Evolutionary conservation across 306 rosid species (phyloP).

Genomic region (Nissolia schottii): DNA sequence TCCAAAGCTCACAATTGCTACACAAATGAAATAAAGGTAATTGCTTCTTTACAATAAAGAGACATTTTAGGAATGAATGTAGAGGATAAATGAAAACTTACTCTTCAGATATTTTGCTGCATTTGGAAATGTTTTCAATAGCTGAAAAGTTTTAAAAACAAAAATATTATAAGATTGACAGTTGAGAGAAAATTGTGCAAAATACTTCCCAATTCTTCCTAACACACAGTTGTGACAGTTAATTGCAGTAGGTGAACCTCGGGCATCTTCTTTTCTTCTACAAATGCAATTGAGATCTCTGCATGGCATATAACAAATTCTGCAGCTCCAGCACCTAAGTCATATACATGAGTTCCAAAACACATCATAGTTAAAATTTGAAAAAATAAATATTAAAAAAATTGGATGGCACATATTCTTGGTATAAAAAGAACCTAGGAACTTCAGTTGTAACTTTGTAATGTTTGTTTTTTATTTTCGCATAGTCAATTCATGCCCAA

Average conservation of each 20-base stretch:
- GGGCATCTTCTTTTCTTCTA: slow-evolving; percentile 72
- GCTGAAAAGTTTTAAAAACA: slow-evolving; percentile 42
- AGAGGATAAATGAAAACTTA: slow-evolving; percentile 34
- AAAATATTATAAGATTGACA: slow-evolving; percentile 9
- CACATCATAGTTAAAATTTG: neutral
- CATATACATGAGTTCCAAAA: slow-evolving; percentile 21
- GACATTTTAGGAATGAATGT: slow-evolving; percentile 7
- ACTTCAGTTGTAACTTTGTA: neutral
- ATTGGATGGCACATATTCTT: neutral
- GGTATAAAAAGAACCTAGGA: neutral
- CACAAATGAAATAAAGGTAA: slow-evolving; percentile 2
- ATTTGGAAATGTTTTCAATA: slow-evolving; percentile 71
- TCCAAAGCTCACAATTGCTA: slow-evolving; percentile 92
- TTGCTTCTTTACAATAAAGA: slow-evolving; percentile 7
- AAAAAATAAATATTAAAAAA: neutral
- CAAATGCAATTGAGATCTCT: slow-evolving; percentile 69
- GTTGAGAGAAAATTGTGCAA: neutral
- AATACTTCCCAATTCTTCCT: neutral
- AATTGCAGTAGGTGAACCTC: slow-evolving; percentile 50
- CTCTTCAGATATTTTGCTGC: slow-evolving; percentile 57
- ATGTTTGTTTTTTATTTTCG: neutral
- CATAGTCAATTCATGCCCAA: neutral
- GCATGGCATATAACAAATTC: slow-evolving; percentile 78
- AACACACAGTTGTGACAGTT: neutral
- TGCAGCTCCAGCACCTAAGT: slow-evolving; percentile 80